Evolutionary conservation across 345 rosid species (phyloP).

Genomic region (Salix caprea): DNA sequence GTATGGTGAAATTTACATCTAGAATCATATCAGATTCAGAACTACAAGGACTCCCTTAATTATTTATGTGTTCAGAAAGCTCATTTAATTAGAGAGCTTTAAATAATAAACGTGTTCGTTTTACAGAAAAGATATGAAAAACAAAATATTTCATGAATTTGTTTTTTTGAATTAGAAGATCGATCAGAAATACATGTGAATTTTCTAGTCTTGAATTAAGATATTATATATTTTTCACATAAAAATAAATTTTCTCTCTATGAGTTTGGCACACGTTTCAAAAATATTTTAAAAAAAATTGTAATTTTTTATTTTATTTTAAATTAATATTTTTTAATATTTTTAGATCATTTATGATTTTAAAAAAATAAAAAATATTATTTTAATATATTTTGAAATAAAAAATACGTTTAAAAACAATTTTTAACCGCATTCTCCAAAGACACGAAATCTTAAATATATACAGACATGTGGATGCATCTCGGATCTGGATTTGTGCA

Average conservation of each 20-base stretch:
- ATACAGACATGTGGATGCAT: background rate
- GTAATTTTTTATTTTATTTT: too few species aligned
- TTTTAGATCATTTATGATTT: too few species aligned
- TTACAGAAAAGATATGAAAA: background rate
- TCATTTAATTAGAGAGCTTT: background rate
- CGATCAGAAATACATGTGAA: background rate
- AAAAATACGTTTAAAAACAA: too few species aligned
- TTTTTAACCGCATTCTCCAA: accelerated
- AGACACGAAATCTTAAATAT: background rate
- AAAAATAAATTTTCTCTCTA: background rate
- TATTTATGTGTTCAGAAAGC: background rate
- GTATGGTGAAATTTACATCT: too few species aligned
- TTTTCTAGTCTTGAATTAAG: background rate
- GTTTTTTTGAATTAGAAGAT: too few species aligned
- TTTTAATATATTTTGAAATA: too few species aligned
- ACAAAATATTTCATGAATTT: background rate
- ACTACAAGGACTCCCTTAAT: background rate
- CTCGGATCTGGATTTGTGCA: too few species aligned
- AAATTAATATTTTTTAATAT: too few species aligned
- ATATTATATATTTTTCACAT: background rate
- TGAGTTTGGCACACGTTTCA: too few species aligned
- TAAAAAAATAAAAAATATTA: too few species aligned
- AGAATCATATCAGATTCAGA: background rate
- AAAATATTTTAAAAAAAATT: too few species aligned
- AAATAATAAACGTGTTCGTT: background rate